Evolutionary conservation across 129 eudicot species (phyloP).

Genomic region (Centaurea solstitialis): DNA sequence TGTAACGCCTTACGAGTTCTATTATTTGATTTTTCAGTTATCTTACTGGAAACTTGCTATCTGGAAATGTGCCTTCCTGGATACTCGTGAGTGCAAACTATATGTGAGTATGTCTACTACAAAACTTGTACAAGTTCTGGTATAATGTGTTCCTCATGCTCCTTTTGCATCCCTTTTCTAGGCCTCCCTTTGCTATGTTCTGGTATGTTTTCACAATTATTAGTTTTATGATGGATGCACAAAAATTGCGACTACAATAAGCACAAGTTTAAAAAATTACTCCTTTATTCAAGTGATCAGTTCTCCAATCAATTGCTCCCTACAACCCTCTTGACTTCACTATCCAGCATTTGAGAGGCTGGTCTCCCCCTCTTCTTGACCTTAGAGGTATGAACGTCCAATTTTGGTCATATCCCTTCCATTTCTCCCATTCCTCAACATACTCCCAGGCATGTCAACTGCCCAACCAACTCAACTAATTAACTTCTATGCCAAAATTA

Average conservation of each 20-base stretch:
- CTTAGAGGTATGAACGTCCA: not conserved
- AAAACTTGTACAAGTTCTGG: not conserved
- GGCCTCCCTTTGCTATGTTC: not conserved
- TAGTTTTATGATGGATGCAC: not conserved
- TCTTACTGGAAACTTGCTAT: constrained; percentile 50
- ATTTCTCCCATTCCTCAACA: not conserved
- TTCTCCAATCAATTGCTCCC: too few species aligned
- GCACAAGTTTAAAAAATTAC: too few species aligned
- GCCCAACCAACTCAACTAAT: not conserved
- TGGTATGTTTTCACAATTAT: not conserved
- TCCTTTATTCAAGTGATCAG: too few species aligned
- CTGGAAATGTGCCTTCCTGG: constrained; percentile 53
- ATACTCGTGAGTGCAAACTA: constrained; percentile 27
- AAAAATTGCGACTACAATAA: too few species aligned
- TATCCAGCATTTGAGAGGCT: too few species aligned
- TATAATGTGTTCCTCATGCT: not conserved
- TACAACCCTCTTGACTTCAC: too few species aligned
- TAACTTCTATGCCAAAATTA: too few species aligned
- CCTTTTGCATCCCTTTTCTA: not conserved
- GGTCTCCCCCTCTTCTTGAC: too few species aligned
- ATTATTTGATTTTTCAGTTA: constrained; percentile 39
- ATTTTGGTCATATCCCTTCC: not conserved
- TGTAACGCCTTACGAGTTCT: constrained; percentile 2
- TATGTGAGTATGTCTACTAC: constrained; percentile 34
- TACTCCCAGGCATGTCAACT: not conserved